Evolutionary conservation across 2,329 filamentous ascomycete genomes (phyloP), one percentile per base, ranked within the genome.

Genomic region (Ophiostoma pallidulum): DNA sequence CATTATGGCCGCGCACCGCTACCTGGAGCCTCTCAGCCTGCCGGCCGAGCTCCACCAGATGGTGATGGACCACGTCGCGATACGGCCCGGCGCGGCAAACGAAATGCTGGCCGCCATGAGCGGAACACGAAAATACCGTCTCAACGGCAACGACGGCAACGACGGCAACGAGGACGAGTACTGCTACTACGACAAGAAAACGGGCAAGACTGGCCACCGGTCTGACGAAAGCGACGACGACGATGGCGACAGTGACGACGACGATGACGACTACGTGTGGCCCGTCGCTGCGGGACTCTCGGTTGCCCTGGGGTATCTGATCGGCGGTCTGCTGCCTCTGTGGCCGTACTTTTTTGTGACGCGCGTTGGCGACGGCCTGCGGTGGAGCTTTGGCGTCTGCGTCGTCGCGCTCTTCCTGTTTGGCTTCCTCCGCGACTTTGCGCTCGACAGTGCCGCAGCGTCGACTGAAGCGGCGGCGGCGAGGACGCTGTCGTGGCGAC

Each of bases 321-420:
- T 62, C 4, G 61, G 61, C 7, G 61, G 60, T 19, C 48, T 59
- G 31, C 52, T 63, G 8, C 61, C 60, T 2, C 51, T 62, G 19
- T 57, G 60, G 46, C 60, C 60, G 1, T 63, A 62, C 48, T 61
- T 62, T 40, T 54, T 60, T 16, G 57, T 60, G 20, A 29, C 22
- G 2, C 43, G 49, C 12, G 60, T 61, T 4, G 54, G 55, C 38
- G 54, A 60, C 39, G 61, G 61, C 14, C 50, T 63, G 41, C 44
- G 57, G 14, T 62, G 60, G 60, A 63, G 61, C 46, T 61, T 63
- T 44, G 49, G 45, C 14, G 57, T 62, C 18, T 63, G 61, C 44
- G 48, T 61, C 10, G 35, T 59, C 4, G 59, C 60, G 0, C 49
- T 63, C 33, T 62, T 62, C 47, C 19, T 53, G 4, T 63, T 62